These are phyloP conservation scores for Tulasnella sp. DNA, from an alignment of 768 basidiomycete genomes.

Conservation along the genomic window DNA sequence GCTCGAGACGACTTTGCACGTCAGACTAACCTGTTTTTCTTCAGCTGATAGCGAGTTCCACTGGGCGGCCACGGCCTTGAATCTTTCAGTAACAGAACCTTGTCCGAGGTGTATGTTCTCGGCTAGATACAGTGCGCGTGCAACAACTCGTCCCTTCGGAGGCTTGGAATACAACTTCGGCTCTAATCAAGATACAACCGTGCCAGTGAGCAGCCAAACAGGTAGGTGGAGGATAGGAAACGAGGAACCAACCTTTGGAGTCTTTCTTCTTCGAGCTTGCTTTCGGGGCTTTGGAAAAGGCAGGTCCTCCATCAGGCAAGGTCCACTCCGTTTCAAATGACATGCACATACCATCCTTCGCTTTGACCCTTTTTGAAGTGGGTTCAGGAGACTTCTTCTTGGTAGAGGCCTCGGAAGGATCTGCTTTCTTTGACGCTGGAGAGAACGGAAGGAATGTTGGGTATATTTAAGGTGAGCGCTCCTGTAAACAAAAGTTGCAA, in stretches of 20 bases:
- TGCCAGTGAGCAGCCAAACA: background rate
- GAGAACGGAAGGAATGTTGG: background rate
- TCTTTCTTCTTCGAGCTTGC: background rate
- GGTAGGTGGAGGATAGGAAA: background rate
- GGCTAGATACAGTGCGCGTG: background rate
- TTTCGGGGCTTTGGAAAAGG: background rate
- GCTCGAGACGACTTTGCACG: background rate
- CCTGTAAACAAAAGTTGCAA: background rate
- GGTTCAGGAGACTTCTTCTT: background rate
- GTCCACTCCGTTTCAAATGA: background rate
- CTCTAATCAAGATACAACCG: background rate
- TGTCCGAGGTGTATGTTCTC: background rate
- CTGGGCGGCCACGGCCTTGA: background rate
- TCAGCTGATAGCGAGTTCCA: slow-evolving; percentile 8
- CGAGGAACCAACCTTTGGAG: background rate
- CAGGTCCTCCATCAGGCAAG: background rate
- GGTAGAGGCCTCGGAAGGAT: background rate
- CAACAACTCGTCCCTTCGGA: background rate
- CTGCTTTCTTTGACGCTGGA: background rate
- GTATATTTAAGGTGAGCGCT: background rate
- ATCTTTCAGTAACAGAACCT: background rate
- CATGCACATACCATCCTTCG: background rate
- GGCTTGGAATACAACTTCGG: background rate
- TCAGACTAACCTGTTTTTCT: slow-evolving; percentile 8
- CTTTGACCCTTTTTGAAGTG: background rate